Base-by-base conservation (phyloP, 148 eudicot genomes). In the Vaccinium corymbosum region DNA sequence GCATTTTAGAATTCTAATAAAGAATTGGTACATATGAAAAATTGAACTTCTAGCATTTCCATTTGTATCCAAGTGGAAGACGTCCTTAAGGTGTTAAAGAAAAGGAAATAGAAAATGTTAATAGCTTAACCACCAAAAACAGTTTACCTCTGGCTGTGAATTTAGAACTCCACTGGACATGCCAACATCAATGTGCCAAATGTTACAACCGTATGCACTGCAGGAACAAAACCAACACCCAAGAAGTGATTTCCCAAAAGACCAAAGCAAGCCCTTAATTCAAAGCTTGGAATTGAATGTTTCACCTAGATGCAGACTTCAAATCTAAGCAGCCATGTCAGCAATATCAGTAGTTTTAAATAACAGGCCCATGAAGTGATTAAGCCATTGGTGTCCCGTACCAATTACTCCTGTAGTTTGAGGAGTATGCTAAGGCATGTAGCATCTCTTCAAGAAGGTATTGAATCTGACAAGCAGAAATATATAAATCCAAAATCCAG, bases 181-280 rank as follows among this genome's bases (percentile, higher is more conserved):
- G 71, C 99, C 99, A 82, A 97, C 99, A 82, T 97, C 99, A 86
- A 97, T 85, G 35, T 98, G 93, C 99, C 99, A 97, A 84, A 97
- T 93, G 87, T 94, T 92, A 87, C 99, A 91, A 82, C 86, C 84
- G 70, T 89, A 97, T 90, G 91, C 88, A 84, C 99, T 96, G 95
- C 89, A 85, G 15, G 10, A 13, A 49, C 35, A 79, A 81, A 72
- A 81, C 19, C 46, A 62, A 75, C 46, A 72, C 16, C 59, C 64
- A 84, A 64, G 49, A 82, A 50, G 6, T 78, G 49, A 76, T 16
- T 61, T 59, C 10, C 49, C 19, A 55, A 16, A 20, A 20, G 11
- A 72, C 20, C 72, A 70, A 79, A 52, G 32, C 53, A 56, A 84
- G 16, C 38, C 48, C 22, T 22, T n/a, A 57, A 79, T 4, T 15